Evolutionary conservation across 176 grass and related monocot genomes (phyloP).

Genomic region (Eragrostis nindensis): DNA sequence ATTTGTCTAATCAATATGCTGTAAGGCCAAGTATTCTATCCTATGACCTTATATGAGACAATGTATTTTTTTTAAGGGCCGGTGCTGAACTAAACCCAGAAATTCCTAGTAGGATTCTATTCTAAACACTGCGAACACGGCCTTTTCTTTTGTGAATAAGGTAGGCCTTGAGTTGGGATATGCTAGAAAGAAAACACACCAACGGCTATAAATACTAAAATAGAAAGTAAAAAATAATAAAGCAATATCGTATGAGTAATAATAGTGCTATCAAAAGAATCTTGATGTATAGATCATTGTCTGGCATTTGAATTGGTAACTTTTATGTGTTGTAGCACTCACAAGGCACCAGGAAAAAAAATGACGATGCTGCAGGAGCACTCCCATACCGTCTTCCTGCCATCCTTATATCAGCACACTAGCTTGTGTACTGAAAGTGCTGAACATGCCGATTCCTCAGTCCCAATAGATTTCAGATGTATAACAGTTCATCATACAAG

Average conservation of each 20-base stretch:
- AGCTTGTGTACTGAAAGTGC: not conserved
- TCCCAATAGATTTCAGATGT: not conserved
- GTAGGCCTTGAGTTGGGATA: too few relatives aligned
- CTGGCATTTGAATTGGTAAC: not conserved
- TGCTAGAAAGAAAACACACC: not conserved
- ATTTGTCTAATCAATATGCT: conserved; percentile 80
- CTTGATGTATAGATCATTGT: not conserved
- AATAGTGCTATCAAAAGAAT: not conserved
- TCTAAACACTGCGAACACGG: not conserved
- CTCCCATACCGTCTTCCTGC: not conserved
- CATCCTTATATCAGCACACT: not conserved
- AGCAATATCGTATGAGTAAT: not conserved
- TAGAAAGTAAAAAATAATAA: not conserved
- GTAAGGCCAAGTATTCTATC: conserved; percentile 50
- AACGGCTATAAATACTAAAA: not conserved
- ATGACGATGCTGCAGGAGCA: not conserved
- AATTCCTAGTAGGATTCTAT: not conserved
- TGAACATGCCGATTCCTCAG: not conserved
- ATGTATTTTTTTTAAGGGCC: not conserved
- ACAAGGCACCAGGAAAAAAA: not conserved
- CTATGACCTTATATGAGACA: not conserved
- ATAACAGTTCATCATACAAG: not conserved
- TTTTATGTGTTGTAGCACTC: not conserved
- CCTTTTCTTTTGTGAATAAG: too few relatives aligned
- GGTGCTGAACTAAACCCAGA: too few relatives aligned